A percentile compares a stretch with the other conserved stretches of the same genome.
Evolutionary conservation across 2,329 filamentous ascomycete species (phyloP).

Genomic region (Alternaria panax): DNA sequence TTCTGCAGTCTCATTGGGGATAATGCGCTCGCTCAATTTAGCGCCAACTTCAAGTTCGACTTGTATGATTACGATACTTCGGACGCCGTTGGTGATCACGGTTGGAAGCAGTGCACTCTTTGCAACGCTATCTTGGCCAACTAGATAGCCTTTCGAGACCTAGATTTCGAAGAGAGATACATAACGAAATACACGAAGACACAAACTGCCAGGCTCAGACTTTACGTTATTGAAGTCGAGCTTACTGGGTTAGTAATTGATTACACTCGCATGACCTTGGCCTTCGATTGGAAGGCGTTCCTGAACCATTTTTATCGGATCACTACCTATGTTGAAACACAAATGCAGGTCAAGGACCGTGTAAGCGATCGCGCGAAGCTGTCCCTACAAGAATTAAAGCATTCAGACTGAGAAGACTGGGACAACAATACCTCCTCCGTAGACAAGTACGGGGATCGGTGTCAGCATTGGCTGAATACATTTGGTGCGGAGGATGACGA

Average conservation of each 20-base stretch:
- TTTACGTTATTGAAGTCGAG: not conserved
- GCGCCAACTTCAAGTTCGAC: not conserved
- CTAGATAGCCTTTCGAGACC: not conserved
- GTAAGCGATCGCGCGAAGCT: not conserved
- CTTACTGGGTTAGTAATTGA: not conserved
- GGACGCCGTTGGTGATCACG: not conserved
- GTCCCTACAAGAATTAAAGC: not conserved
- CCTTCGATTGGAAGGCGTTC: not conserved
- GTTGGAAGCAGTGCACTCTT: not conserved
- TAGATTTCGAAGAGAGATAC: not conserved
- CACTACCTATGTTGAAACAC: not conserved
- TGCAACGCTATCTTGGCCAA: not conserved
- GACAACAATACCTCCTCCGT: too few species aligned
- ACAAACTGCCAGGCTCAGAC: not conserved
- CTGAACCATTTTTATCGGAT: not conserved
- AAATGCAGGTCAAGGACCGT: not conserved
- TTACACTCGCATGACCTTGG: not conserved
- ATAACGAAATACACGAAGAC: too few species aligned
- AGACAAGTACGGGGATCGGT: not conserved
- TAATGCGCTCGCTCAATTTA: not conserved
- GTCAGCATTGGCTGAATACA: not conserved
- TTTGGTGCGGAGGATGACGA: not conserved
- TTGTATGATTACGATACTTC: not conserved
- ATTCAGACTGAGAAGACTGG: too few species aligned
- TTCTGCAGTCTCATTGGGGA: not conserved